Evolutionary conservation across 2,329 filamentous ascomycete species (phyloP).

Genomic region (Pseudogymnoascus sp.): DNA sequence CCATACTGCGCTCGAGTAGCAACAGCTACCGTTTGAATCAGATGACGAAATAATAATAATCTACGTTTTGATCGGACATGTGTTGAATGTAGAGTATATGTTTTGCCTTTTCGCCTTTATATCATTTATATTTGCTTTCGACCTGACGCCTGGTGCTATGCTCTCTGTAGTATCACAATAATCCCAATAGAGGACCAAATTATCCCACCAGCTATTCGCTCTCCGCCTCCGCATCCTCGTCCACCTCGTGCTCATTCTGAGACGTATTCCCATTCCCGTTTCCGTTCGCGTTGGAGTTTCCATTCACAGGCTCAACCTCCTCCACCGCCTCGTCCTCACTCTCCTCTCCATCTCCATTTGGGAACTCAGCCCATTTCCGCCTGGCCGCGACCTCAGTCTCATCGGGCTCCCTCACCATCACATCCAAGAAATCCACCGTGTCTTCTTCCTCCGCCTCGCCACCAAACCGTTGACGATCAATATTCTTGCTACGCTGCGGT

Average conservation of each 20-base stretch:
- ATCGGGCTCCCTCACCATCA: constrained; percentile 46
- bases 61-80: neutral
- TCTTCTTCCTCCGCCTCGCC: constrained; percentile 35
- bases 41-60: constrained; percentile 7
- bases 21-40: constrained; percentile 2
- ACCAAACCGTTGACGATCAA: constrained; percentile 36
- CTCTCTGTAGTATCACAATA: neutral
- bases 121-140: neutral
- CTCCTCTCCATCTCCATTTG: constrained; percentile 22
- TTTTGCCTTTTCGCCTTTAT: neutral
- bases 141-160: constrained; percentile 5
- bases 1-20: constrained; percentile 6
- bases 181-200: neutral
- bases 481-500: constrained; percentile 56
- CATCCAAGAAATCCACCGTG: constrained; percentile 47
- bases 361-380: constrained; percentile 38
- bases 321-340: constrained; percentile 19
- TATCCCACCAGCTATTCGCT: constrained; percentile 9
- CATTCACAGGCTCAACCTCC: neutral
- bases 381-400: constrained; percentile 46
- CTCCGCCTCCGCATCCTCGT: constrained; percentile 13
- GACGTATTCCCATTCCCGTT: neutral
- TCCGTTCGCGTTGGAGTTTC: neutral
- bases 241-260: constrained; percentile 15
- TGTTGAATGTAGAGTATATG: neutral